Evolutionary conservation across 169 alveolate genomes (phyloP), one percentile per base, ranked within the genome.

Genomic region (Cryptosporidium sp.): DNA sequence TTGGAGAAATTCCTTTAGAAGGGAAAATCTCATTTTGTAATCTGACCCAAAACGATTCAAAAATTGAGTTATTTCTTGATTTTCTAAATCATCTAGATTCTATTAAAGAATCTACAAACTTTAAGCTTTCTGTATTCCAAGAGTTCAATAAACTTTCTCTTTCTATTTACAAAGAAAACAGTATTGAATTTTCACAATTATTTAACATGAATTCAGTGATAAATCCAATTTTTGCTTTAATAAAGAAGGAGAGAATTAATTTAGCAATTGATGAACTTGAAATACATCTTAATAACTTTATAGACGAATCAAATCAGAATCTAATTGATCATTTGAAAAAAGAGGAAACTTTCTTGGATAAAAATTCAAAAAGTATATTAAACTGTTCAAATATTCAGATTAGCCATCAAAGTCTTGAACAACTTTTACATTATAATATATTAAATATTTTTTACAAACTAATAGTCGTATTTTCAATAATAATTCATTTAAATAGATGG

Each of bases 181-280:
- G 8, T 18, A 10, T 29, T 29, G 51, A 65, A 33, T 35, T 65
- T 16, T 26, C 51, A 2, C 14, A 0, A 26, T 7, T 35, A 33
- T 65, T 65, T 39, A 33, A 37, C 31, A n/a, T 35, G 1, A 10
- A n/a, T 51, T 16, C 69, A 26, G 42, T 80, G 4, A 62, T 80
- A n/a, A 14, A 80, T 62, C 89, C 89, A 8, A 80, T 80, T 29
- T 6, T 80, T 33, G 67, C 48, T 21, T 31, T 80, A 44, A 26
- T 80, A 10, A 80, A 67, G 65, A 80, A 45, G 42, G 80, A 51
- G 37, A 60, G 89, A 21, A 80, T 80, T 44, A 65, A 44, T 1
- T 65, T 80, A 10, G 89, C 89, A 44, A 45, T 80, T 62, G 89
- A 80, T 39, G 89, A 80, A 2, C 48, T 80, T 21, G 89, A 80